phyloP scores from a whole-genome alignment of 768 basidiomycete species.

The Vararia minispora region DNA sequence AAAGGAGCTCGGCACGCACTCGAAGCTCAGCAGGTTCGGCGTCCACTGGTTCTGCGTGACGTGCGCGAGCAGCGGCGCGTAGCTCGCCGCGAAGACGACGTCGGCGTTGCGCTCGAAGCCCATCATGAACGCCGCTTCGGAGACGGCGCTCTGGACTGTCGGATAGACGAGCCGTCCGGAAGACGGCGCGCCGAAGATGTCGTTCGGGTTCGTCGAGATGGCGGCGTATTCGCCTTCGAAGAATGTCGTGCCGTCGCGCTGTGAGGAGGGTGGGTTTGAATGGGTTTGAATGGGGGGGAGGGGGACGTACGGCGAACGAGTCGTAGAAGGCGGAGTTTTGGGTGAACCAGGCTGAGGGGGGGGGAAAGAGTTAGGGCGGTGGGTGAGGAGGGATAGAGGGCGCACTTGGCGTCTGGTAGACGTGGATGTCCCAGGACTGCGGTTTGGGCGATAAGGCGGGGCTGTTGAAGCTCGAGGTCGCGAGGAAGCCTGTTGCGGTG shows the following conservation, averaged over 20 bases:
- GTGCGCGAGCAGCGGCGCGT: slow-evolving; percentile 42
- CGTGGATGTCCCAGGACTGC: slow-evolving; percentile 43
- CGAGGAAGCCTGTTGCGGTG: slow-evolving; percentile 45
- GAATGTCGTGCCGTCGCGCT: slow-evolving; percentile 51
- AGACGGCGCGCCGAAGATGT: slow-evolving; percentile 34
- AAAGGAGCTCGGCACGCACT: no score
- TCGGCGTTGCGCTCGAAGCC: slow-evolving; percentile 52
- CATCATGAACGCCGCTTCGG: slow-evolving; percentile 61
- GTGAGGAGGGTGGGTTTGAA: background rate
- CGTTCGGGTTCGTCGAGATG: slow-evolving; percentile 39
- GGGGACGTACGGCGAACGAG: slow-evolving; percentile 24
- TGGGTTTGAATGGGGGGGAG: background rate
- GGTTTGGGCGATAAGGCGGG: slow-evolving; percentile 39
- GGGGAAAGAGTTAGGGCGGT: no score
- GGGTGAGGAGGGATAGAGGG: no score
- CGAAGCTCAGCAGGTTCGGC: slow-evolving; percentile 49
- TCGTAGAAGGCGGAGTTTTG: slow-evolving; percentile 42
- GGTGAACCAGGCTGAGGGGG: slow-evolving; percentile 31
- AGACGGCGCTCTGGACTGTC: slow-evolving; percentile 42
- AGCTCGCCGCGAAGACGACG: slow-evolving; percentile 51
- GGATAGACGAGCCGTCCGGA: slow-evolving; percentile 45
- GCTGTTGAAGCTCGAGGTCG: slow-evolving; percentile 33
- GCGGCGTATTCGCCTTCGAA: slow-evolving; percentile 61
- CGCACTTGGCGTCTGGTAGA: slow-evolving; percentile 46
- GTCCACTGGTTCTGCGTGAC: slow-evolving; percentile 23